Conservation (phyloP, 2,329 filamentous ascomycete species). For the Colletotrichum scovillei region DNA sequence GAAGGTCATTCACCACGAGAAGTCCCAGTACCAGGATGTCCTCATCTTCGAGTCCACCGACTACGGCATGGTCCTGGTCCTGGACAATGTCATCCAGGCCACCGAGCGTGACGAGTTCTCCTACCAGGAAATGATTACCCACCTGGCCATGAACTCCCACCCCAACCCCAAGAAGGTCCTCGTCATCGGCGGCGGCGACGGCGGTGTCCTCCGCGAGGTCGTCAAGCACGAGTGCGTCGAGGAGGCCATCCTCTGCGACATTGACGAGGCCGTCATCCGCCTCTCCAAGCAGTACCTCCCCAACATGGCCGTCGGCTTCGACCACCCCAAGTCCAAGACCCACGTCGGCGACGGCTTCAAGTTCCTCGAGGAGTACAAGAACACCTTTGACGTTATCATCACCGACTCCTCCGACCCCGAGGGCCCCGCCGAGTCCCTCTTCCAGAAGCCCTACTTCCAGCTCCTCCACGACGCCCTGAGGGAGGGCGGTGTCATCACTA, state of each 20-base stretch:
- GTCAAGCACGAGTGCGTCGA: slow-evolving; percentile 99
- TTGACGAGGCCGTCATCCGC: slow-evolving; percentile 97
- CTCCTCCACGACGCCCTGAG: slow-evolving; percentile 89
- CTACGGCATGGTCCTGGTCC: slow-evolving; percentile 94
- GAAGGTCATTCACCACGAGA: slow-evolving; percentile 98
- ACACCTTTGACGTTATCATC: slow-evolving; percentile 99
- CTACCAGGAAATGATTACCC: slow-evolving; percentile 99
- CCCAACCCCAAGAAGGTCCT: slow-evolving; percentile 98
- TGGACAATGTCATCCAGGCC: slow-evolving; percentile 99
- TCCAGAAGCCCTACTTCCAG: slow-evolving; percentile 99
- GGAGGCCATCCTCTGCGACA: slow-evolving; percentile 97
- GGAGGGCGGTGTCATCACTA: slow-evolving; percentile 97
- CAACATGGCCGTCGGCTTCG: slow-evolving; percentile 91
- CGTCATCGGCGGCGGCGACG: slow-evolving; percentile 97
- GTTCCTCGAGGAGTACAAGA: slow-evolving; percentile 96
- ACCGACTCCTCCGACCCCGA: slow-evolving; percentile 98
- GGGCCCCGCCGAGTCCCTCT: slow-evolving; percentile 93
- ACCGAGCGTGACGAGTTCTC: slow-evolving; percentile 99
- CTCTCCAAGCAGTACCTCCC: slow-evolving; percentile 98
- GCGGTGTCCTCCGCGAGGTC: slow-evolving; percentile 96
- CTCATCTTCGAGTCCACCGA: slow-evolving; percentile 98
- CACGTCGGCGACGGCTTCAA: slow-evolving; percentile 99
- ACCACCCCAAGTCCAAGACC: slow-evolving; percentile 92
- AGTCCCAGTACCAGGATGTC: slow-evolving; percentile 98
- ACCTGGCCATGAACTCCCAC: slow-evolving; percentile 98